phyloP scores from a whole-genome alignment of 352 stramenopile genomes.

The Phytopythium montanum region DNA sequence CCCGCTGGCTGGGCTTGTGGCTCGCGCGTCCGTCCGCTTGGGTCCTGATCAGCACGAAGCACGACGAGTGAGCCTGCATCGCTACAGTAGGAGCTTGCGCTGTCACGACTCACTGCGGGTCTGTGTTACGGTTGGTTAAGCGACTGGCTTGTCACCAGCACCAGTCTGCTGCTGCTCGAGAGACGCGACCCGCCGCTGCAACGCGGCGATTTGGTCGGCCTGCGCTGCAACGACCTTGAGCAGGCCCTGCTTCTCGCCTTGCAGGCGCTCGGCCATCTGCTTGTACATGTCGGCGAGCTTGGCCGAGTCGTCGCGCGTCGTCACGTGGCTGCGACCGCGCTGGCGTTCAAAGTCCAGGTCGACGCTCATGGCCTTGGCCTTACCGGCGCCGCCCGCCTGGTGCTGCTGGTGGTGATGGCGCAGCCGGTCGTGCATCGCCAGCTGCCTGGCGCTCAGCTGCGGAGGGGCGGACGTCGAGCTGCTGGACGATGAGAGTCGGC shows the following conservation, averaged over 20 bases:
- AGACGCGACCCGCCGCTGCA: constrained; percentile 76
- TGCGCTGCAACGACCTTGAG: constrained; percentile 65
- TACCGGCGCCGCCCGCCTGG: not conserved
- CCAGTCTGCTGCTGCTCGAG: constrained; percentile 29
- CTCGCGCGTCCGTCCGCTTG: too few relatives aligned
- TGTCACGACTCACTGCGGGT: not conserved
- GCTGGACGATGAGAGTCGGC: not conserved
- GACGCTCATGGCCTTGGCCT: constrained; percentile 7
- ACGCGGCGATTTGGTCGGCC: constrained; percentile 65
- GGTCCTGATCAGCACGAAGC: not conserved
- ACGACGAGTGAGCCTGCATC: not conserved
- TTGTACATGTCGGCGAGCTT: constrained; percentile 84
- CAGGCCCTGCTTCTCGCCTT: constrained; percentile 72
- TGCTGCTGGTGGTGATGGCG: not conserved
- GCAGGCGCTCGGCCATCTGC: constrained; percentile 69
- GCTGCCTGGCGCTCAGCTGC: not conserved
- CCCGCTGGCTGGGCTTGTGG: not conserved
- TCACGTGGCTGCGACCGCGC: constrained; percentile 14
- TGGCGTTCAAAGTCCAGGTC: constrained; percentile 1
- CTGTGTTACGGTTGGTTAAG: not conserved
- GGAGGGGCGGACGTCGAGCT: not conserved
- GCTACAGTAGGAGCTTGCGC: not conserved
- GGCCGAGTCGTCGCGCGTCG: constrained; percentile 50
- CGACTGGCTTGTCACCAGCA: not conserved
- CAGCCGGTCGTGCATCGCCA: not conserved